Conservation (phyloP, 345 rosid genomes). For the Populus davidiana region DNA sequence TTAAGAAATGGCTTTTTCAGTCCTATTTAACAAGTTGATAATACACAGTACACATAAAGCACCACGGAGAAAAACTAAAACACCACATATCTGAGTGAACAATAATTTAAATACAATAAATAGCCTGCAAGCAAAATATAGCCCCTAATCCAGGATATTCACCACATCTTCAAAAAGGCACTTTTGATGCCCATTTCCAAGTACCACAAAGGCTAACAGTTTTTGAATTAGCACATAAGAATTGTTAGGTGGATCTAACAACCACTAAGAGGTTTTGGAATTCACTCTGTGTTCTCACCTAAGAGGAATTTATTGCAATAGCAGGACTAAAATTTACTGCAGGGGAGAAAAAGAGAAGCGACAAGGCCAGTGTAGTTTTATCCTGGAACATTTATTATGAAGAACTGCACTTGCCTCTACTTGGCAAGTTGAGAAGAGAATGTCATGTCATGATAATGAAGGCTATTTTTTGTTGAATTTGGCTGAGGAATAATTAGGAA, state of each 20-base stretch:
- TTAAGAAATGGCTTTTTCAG: not conserved
- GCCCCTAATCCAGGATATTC: not conserved
- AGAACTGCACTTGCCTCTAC: not conserved
- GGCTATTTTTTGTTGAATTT: not conserved
- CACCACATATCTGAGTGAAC: not conserved
- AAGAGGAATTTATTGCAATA: not conserved
- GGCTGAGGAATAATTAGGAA: not conserved
- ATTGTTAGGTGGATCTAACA: not conserved
- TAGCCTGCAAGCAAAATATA: slow-evolving; percentile 1
- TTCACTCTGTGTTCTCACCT: not conserved
- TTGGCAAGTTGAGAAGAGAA: not conserved
- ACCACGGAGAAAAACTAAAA: too few species aligned
- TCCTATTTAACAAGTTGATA: not conserved
- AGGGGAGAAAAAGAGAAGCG: not conserved
- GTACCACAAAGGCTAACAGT: not conserved
- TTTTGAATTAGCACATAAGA: not conserved
- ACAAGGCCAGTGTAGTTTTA: not conserved
- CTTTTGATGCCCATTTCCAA: not conserved
- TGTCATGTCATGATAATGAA: not conserved
- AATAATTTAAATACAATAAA: not conserved
- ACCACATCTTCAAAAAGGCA: not conserved
- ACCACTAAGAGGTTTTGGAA: not conserved
- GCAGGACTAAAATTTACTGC: not conserved
- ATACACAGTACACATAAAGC: too few species aligned
- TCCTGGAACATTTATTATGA: not conserved